Conservation (phyloP, 2,329 filamentous ascomycete species). For the Stachybotrys elegans region DNA sequence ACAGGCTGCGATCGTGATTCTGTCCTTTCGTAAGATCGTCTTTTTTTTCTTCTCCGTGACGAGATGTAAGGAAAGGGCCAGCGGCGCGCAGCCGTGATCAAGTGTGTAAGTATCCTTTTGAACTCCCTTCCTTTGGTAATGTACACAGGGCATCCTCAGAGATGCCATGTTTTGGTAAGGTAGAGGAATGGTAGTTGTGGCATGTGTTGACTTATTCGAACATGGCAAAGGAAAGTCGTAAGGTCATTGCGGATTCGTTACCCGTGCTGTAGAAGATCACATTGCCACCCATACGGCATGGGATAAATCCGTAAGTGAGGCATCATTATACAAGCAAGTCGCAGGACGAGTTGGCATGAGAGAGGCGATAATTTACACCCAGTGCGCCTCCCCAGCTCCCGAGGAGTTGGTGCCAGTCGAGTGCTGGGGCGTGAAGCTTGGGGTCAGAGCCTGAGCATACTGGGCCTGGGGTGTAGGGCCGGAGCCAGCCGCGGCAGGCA, state of each 20-base stretch:
- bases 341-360: slow-evolving; percentile 15
- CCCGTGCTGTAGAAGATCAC: slow-evolving; percentile 25
- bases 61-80: no score
- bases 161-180: slow-evolving; percentile 21
- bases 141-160: slow-evolving; percentile 26
- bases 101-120: no score
- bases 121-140: slow-evolving; percentile 25
- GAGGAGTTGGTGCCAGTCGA: slow-evolving; percentile 16
- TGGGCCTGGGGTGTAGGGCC: slow-evolving; percentile 22
- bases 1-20: no score
- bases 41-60: no score
- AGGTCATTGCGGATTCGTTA: slow-evolving; percentile 34
- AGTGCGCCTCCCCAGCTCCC: slow-evolving; percentile 29
- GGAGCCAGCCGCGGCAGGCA: slow-evolving; percentile 19
- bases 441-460: slow-evolving; percentile 21
- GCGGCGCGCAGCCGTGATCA: no score
- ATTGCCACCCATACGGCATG: slow-evolving; percentile 16
- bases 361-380: slow-evolving; percentile 29
- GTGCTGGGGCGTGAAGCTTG: slow-evolving; percentile 19
- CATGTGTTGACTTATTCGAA: slow-evolving; percentile 23
- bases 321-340: slow-evolving; percentile 29
- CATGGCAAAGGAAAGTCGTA: slow-evolving; percentile 34
- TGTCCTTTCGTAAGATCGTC: no score
- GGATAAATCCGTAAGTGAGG: slow-evolving; percentile 14
- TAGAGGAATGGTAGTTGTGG: slow-evolving; percentile 14